Evolutionary conservation across 2,329 filamentous ascomycete species (phyloP).

Genomic region (Zasmidium cellare): DNA sequence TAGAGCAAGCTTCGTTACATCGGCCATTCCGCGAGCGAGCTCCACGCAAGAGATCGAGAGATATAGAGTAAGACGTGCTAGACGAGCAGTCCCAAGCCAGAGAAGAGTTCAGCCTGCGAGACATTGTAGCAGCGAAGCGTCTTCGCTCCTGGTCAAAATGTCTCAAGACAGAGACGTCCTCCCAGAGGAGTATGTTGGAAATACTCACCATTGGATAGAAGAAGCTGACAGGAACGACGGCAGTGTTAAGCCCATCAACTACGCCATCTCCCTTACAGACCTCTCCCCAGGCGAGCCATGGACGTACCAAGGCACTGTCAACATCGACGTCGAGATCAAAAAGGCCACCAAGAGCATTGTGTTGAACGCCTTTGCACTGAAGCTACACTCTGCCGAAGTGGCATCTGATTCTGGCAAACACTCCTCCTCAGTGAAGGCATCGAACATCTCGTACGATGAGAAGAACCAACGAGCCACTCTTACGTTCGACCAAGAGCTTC

Average conservation of each 20-base stretch:
- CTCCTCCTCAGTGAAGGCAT: constrained; percentile 59
- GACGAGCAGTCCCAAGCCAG: neutral
- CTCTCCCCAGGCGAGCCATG: constrained; percentile 71
- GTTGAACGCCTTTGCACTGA: constrained; percentile 83
- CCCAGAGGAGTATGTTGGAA: constrained; percentile 41
- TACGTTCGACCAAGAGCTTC: constrained; percentile 70
- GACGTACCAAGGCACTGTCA: constrained; percentile 82
- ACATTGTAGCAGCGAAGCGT: constrained; percentile 31
- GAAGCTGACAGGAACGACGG: neutral
- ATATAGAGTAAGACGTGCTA: neutral
- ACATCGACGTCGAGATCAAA: constrained; percentile 73
- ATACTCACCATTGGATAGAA: neutral
- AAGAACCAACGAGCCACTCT: constrained; percentile 82
- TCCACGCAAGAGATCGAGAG: neutral
- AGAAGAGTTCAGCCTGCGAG: constrained; percentile 8
- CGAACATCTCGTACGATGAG: constrained; percentile 74
- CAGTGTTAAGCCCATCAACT: constrained; percentile 81
- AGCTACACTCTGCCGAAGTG: constrained; percentile 68
- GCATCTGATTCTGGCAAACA: constrained; percentile 59
- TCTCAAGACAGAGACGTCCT: constrained; percentile 50
- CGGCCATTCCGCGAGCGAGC: neutral
- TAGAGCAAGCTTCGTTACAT: neutral
- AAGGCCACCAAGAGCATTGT: constrained; percentile 74
- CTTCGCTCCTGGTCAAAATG: constrained; percentile 39
- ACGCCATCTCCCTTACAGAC: constrained; percentile 77